Evolutionary conservation across 345 rosid species (phyloP).

Genomic region (Eucalyptus cloeziana): DNA sequence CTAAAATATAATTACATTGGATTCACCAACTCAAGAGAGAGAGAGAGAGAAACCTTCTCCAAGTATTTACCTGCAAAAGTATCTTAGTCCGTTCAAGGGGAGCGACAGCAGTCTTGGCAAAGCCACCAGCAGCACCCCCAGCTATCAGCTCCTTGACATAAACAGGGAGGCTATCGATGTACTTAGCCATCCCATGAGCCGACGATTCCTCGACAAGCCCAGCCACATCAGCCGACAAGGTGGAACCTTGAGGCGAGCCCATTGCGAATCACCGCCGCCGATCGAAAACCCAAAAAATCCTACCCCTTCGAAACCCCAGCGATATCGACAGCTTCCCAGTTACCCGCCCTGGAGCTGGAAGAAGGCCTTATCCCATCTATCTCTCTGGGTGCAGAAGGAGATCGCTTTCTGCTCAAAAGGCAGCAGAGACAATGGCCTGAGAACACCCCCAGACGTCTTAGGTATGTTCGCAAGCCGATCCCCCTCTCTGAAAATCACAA

Average conservation of each 20-base stretch:
- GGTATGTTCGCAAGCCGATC: conserved; percentile 57
- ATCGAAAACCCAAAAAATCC: background rate
- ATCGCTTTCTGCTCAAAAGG: conserved; percentile 13
- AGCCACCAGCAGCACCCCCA: conserved; percentile 91
- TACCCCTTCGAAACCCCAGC: background rate
- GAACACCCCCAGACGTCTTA: conserved; percentile 38
- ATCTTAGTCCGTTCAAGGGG: conserved; percentile 89
- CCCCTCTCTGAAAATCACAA: conserved; percentile 23
- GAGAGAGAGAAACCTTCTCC: background rate
- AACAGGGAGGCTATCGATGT: conserved; percentile 56
- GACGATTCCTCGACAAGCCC: conserved; percentile 54
- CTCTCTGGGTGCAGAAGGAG: conserved; percentile 45
- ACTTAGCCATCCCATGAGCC: conserved; percentile 15
- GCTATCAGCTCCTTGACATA: conserved; percentile 85
- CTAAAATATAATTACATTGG: background rate
- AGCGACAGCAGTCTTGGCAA: conserved; percentile 90
- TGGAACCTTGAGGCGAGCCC: conserved; percentile 66
- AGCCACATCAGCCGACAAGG: conserved; percentile 53
- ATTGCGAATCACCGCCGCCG: conserved; percentile 7
- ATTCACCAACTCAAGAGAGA: no score
- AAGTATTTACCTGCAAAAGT: conserved; percentile 62
- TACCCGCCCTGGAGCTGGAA: conserved; percentile 50
- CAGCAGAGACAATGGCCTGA: conserved; percentile 34
- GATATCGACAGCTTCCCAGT: background rate
- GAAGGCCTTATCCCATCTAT: conserved; percentile 85